Base-by-base conservation (phyloP, 345 rosid species). In the Citrus medica region DNA sequence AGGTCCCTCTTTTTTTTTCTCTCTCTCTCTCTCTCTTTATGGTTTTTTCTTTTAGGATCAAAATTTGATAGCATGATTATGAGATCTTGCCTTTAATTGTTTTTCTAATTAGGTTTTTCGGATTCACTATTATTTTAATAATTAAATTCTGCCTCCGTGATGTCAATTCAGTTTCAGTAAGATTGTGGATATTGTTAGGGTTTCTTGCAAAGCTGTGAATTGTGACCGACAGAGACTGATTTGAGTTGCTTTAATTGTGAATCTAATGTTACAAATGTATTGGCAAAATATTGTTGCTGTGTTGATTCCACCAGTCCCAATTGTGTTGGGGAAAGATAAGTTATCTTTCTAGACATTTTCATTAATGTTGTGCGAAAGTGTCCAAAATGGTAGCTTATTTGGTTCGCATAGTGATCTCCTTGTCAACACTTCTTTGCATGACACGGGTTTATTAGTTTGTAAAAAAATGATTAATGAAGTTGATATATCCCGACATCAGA, bases 1-100 rank as follows among this genome's bases (percentile, higher is more conserved):
- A 95, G 99, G 99, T 95, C 64, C n/a, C 14, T 2, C 70, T 8
- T 3, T 21, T 55, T 17, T 0, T 35, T 1, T 7, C 33, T 35
- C n/a, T 10, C 37, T 35, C 33, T 7, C 32, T 21, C 14, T 13
- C 25, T 28, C 6, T 60, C 67, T 27, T 68, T 76, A 14, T 35
- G 28, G 0, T 58, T 25, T 12, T 71, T 7, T 22, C 5, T 12
- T 46, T 46, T 46, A 12, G 58, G 22, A 53, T 53, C 8, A 53
- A 16, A 16, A 5, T 17, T 53, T 17, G 58, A 53, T 53, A 63
- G 30, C 61, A 75, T 59, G 27, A 70, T 53, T 59, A 27, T 77
- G 22, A 75, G 76, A 76, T 80, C 69, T 66, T 72, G 25, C 30
- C 14, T 70, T 69, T 32, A 7, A 46, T 13, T 46, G 17, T 12